Evolutionary conservation across 495 filamentous ascomycete species (phyloP).

Genomic region (Xylaria telfairii): DNA sequence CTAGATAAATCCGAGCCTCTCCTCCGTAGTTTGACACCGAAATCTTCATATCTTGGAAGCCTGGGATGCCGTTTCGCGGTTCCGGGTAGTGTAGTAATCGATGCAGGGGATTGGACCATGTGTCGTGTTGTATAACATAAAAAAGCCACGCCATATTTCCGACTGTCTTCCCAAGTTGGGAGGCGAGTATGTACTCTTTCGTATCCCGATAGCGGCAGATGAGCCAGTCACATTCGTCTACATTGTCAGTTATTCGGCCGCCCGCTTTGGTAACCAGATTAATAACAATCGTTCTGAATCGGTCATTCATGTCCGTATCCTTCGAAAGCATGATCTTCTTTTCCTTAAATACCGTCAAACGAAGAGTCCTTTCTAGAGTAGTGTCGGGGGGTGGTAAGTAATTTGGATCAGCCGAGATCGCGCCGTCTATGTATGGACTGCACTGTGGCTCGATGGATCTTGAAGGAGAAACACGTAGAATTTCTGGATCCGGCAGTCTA

Average conservation of each 20-base stretch:
- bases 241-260: constrained; percentile 68
- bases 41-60: constrained; percentile 76
- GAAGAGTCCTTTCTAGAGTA: constrained; percentile 40
- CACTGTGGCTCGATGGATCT: constrained; percentile 60
- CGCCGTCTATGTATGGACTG: constrained; percentile 73
- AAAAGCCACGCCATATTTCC: constrained; percentile 95
- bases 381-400: constrained; percentile 49
- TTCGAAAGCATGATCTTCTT: constrained; percentile 69
- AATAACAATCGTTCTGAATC: constrained; percentile 69
- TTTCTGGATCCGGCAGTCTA: constrained; percentile 83
- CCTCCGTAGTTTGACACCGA: constrained; percentile 95
- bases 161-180: constrained; percentile 76
- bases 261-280: constrained; percentile 71
- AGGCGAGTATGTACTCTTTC: constrained; percentile 75
- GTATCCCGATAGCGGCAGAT: constrained; percentile 89
- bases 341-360: constrained; percentile 67
- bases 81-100: constrained; percentile 90
- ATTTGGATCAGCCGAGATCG: constrained; percentile 69
- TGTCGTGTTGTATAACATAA: constrained; percentile 83
- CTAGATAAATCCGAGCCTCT: constrained; percentile 90
- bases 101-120: constrained; percentile 81
- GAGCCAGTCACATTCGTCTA: constrained; percentile 78
- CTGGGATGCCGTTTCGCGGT: constrained; percentile 73
- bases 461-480: constrained; percentile 62
- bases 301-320: constrained; percentile 73